Conservation (phyloP, 495 filamentous ascomycete genomes). For the Podospora conica region DNA sequence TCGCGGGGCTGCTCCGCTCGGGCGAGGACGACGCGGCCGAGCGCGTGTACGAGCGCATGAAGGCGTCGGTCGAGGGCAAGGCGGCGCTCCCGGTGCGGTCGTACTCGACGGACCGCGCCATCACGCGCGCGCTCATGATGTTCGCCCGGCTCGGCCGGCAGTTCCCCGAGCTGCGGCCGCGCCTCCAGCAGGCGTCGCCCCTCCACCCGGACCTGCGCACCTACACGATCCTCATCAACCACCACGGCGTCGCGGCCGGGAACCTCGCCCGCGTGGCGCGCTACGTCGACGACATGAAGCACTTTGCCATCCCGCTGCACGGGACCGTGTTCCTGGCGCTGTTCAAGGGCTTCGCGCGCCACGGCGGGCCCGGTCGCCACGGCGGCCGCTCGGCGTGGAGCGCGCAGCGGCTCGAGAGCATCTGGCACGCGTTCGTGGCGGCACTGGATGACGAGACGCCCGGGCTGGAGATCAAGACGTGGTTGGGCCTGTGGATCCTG, state of each 20-base stretch:
- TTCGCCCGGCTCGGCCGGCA: constrained; percentile 39
- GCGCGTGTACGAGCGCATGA: constrained; percentile 78
- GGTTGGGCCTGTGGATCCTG: constrained; percentile 45
- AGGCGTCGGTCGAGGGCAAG: constrained; percentile 39
- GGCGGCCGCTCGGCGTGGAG: constrained; percentile 57
- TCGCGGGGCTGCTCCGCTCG: constrained; percentile 65
- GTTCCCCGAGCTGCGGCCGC: constrained; percentile 35
- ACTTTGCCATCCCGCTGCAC: constrained; percentile 49
- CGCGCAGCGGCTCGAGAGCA: constrained; percentile 46
- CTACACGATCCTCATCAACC: constrained; percentile 57
- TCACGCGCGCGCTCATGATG: constrained; percentile 51
- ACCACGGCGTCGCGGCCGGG: constrained; percentile 47
- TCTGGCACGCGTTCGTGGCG: constrained; percentile 39
- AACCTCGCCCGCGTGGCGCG: constrained; percentile 50
- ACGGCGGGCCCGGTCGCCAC: constrained; percentile 49
- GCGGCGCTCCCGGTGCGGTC: constrained; percentile 32
- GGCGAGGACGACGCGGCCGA: constrained; percentile 68
- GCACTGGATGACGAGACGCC: constrained; percentile 33
- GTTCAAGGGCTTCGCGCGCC: constrained; percentile 66
- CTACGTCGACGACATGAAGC: constrained; percentile 61
- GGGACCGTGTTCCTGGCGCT: constrained; percentile 59
- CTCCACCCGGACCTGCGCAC: constrained; percentile 59
- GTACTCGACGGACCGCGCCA: constrained; percentile 42
- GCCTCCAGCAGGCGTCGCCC: constrained; percentile 48
- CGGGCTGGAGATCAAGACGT: constrained; percentile 40